Evolutionary conservation across 2,329 filamentous ascomycete genomes (phyloP).

Genomic region (Orbilia blumenaviensis): DNA sequence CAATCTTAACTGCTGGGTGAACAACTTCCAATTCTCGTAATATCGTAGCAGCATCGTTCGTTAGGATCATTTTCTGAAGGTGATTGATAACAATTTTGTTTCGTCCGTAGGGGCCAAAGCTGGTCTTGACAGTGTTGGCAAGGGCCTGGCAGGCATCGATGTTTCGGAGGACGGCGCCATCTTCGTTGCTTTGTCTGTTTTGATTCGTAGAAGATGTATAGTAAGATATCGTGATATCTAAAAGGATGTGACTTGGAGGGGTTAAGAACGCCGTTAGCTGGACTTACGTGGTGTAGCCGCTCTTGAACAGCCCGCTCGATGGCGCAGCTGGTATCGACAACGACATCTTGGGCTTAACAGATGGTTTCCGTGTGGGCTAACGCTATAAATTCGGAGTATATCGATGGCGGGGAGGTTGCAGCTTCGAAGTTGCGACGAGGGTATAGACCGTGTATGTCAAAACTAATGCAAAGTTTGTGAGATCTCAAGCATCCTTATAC

Average conservation of each 20-base stretch:
- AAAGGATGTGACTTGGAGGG: conserved; percentile 49
- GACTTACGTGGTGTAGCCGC: conserved; percentile 90
- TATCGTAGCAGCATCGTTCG: conserved; percentile 96
- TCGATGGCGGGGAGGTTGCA: conserved; percentile 64
- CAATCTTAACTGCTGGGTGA: conserved; percentile 93
- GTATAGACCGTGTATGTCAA: not conserved
- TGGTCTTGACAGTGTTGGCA: conserved; percentile 94
- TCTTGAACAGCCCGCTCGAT: conserved; percentile 92
- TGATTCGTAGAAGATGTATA: conserved; percentile 53
- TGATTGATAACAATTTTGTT: conserved; percentile 99
- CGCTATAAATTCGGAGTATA: conserved; percentile 68
- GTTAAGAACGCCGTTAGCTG: conserved; percentile 44
- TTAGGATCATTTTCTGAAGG: conserved; percentile 98
- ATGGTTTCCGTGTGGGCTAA: conserved; percentile 60
- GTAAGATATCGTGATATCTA: not conserved
- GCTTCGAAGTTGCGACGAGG: conserved; percentile 1
- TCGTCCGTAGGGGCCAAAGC: conserved; percentile 93
- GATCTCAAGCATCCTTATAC: not conserved
- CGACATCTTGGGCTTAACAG: conserved; percentile 73
- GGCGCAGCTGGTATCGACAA: conserved; percentile 94
- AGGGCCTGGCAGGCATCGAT: conserved; percentile 98
- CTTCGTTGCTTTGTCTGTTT: conserved; percentile 93
- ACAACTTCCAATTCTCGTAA: conserved; percentile 97
- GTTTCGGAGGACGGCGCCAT: conserved; percentile 97
- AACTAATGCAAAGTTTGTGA: conserved; percentile 3